Conservation (phyloP, 2,329 filamentous ascomycete species). For the Penicillium sp. region DNA sequence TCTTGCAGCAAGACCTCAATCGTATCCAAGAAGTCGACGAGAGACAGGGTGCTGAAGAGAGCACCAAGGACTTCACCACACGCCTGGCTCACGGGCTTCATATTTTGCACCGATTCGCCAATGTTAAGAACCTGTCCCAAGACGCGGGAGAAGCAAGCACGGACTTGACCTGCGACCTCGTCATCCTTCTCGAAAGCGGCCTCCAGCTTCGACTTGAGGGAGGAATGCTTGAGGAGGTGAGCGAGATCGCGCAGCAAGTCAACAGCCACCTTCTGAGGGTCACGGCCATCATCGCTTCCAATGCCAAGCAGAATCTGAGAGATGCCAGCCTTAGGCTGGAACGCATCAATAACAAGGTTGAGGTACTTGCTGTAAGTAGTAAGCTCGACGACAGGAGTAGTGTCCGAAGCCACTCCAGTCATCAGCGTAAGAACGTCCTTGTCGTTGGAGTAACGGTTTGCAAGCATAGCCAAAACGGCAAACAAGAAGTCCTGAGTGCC, state of each 20-base stretch:
- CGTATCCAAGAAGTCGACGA: constrained; percentile 83
- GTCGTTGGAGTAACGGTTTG: constrained; percentile 82
- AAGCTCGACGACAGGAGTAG: constrained; percentile 73
- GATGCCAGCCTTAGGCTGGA: constrained; percentile 71
- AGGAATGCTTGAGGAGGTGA: constrained; percentile 42
- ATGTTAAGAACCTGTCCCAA: constrained; percentile 66
- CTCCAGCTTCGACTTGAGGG: constrained; percentile 41
- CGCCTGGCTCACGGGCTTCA: constrained; percentile 39
- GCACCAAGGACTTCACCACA: constrained; percentile 71
- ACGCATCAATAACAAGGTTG: constrained; percentile 70
- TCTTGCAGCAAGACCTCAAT: constrained; percentile 78
- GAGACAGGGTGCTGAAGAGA: constrained; percentile 80
- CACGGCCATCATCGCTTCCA: constrained; percentile 50
- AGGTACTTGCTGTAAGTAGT: constrained; percentile 73
- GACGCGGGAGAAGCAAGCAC: constrained; percentile 67
- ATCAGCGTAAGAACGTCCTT: constrained; percentile 73
- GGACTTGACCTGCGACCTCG: constrained; percentile 62
- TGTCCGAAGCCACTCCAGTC: constrained; percentile 69
- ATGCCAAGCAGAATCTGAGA: constrained; percentile 70
- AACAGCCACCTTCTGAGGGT: constrained; percentile 42
- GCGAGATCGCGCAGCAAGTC: constrained; percentile 44
- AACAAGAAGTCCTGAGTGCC: constrained; percentile 85
- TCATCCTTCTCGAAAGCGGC: constrained; percentile 37
- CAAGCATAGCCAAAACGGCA: constrained; percentile 81
- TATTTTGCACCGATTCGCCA: constrained; percentile 52